These are phyloP conservation scores for Otatea glauca DNA, from an alignment of 176 grass and related monocot species.

Conservation along the genomic window DNA sequence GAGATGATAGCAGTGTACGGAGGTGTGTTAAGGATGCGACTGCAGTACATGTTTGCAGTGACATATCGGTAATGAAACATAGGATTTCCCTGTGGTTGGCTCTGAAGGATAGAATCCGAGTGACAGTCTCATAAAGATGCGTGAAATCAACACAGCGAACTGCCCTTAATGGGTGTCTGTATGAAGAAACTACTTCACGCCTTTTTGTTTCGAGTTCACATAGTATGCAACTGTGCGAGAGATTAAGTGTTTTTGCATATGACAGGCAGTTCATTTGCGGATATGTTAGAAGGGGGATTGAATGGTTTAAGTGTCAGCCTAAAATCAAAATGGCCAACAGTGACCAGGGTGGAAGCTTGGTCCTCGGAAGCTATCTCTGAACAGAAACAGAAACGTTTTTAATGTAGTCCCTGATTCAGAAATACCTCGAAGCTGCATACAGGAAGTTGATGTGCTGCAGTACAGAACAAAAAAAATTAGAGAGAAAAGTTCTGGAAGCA, in stretches of 20 bases:
- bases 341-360: neutral
- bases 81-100: neutral
- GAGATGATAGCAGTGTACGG: too few species aligned
- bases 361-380: neutral
- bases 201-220: neutral
- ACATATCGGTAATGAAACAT: too few species aligned
- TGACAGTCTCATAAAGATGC: neutral
- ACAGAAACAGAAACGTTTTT: neutral
- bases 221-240: neutral
- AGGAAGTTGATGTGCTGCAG: neutral
- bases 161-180: neutral
- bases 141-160: neutral
- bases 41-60: too few species aligned
- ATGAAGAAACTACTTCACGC: neutral
- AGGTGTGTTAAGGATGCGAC: too few species aligned
- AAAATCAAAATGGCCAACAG: neutral
- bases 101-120: neutral
- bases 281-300: too few species aligned
- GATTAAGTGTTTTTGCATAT: neutral
- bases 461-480: neutral
- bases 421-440: neutral
- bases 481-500: neutral
- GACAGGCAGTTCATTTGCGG: too few species aligned
- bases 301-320: too few species aligned
- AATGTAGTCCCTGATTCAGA: neutral